Conservation (phyloP, 2,329 filamentous ascomycete genomes). For the Epicoccum nigrum region DNA sequence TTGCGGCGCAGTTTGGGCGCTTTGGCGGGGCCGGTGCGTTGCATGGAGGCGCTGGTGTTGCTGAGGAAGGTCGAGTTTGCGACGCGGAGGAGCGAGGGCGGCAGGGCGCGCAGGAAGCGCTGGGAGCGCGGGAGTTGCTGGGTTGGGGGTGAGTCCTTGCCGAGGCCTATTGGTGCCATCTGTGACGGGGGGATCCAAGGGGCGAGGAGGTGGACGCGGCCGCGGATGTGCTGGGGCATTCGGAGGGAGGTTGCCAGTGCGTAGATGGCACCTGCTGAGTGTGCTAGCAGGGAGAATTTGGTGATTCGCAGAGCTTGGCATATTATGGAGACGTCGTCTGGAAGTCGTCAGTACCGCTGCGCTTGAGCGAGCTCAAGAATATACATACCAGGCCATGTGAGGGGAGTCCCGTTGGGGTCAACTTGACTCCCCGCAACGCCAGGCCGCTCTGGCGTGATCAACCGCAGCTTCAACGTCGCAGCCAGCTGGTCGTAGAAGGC, state of each 20-base stretch:
- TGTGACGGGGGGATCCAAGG: constrained; percentile 91
- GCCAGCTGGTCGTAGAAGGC: constrained; percentile 98
- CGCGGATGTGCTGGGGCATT: constrained; percentile 94
- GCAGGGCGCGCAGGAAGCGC: constrained; percentile 85
- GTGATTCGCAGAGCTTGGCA: constrained; percentile 91
- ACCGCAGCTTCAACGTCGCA: constrained; percentile 80
- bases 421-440: constrained; percentile 91
- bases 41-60: constrained; percentile 82
- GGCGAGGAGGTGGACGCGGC: constrained; percentile 89
- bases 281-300: constrained; percentile 94
- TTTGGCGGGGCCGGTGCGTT: constrained; percentile 60
- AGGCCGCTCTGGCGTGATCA: constrained; percentile 93
- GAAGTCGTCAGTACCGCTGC: constrained; percentile 25
- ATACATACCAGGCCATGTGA: constrained; percentile 86
- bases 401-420: constrained; percentile 82
- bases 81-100: constrained; percentile 87
- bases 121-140: constrained; percentile 91
- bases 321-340: constrained; percentile 87
- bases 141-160: constrained; percentile 75
- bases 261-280: constrained; percentile 98
- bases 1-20: constrained; percentile 44
- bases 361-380: too few species aligned
- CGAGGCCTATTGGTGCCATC: constrained; percentile 60
- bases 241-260: constrained; percentile 92
- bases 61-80: constrained; percentile 97